phyloP scores from a whole-genome alignment of 257 asterid genomes.

The Rauvolfia tetraphylla region DNA sequence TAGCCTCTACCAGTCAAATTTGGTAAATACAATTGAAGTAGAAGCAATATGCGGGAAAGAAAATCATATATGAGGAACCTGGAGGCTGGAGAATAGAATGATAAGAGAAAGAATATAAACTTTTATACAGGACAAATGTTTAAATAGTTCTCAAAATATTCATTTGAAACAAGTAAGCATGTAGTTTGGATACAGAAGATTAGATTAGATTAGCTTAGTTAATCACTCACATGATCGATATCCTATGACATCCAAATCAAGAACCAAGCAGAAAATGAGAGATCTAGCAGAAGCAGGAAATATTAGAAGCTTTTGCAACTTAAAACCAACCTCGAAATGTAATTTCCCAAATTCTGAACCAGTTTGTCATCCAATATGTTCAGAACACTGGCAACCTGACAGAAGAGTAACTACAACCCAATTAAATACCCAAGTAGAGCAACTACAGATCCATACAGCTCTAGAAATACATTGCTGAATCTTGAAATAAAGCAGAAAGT shows the following conservation, averaged over 20 bases:
- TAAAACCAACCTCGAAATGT: slow-evolving; percentile 63
- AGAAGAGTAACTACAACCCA: slow-evolving; percentile 15
- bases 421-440: background rate
- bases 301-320: background rate
- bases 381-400: slow-evolving; percentile 83
- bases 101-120: background rate
- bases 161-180: background rate
- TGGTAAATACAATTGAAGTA: background rate
- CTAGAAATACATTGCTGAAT: background rate
- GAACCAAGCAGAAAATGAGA: background rate
- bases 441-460: background rate
- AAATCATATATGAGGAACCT: background rate
- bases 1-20: background rate
- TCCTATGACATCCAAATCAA: background rate
- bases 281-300: background rate
- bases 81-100: background rate
- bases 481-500: background rate
- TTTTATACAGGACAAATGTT: too few relatives aligned
- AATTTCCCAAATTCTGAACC: slow-evolving; percentile 67
- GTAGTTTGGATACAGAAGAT: background rate
- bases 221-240: background rate
- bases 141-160: background rate
- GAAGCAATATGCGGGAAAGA: background rate
- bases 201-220: too few relatives aligned
- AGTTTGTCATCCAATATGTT: slow-evolving; percentile 81